Conservation (phyloP, 805 yeast genomes). For the Myxozyma udenii region DNA sequence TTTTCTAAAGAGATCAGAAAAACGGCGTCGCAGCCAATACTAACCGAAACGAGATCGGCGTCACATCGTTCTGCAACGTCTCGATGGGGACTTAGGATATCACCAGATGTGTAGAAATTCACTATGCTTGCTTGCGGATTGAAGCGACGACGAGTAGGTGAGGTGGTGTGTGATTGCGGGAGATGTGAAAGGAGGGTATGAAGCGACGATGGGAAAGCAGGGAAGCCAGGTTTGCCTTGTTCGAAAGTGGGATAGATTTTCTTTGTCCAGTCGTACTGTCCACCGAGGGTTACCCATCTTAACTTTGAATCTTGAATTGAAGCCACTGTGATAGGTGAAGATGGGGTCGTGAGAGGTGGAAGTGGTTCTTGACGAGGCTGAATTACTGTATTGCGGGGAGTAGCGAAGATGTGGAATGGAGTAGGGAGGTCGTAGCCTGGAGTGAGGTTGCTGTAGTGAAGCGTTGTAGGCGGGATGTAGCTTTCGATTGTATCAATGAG, state of each 20-base stretch:
- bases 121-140: conserved; percentile 44
- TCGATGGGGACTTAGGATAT: conserved; percentile 45
- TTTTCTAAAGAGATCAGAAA: conserved; percentile 31
- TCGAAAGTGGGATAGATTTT: conserved; percentile 43
- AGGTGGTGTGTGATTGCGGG: background rate
- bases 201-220: conserved; percentile 24
- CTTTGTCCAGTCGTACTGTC: conserved; percentile 47
- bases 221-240: conserved; percentile 31
- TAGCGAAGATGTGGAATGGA: conserved; percentile 37
- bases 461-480: conserved; percentile 35
- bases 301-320: conserved; percentile 31
- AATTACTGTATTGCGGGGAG: background rate
- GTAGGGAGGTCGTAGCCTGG: conserved; percentile 36
- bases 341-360: background rate
- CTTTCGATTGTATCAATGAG: conserved; percentile 36
- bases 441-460: conserved; percentile 41
- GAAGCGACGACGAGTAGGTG: background rate
- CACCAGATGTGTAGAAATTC: conserved; percentile 46
- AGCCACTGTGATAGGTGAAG: conserved; percentile 5
- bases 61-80: conserved; percentile 43
- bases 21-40: conserved; percentile 43
- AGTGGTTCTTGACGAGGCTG: background rate
- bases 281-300: conserved; percentile 50
- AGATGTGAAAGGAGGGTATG: conserved; percentile 12
- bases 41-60: conserved; percentile 41